Evolutionary conservation across 1,284 basidiomycete genomes (phyloP), one percentile per base, ranked within the genome.

Genomic region (Laetiporus sulphureus): DNA sequence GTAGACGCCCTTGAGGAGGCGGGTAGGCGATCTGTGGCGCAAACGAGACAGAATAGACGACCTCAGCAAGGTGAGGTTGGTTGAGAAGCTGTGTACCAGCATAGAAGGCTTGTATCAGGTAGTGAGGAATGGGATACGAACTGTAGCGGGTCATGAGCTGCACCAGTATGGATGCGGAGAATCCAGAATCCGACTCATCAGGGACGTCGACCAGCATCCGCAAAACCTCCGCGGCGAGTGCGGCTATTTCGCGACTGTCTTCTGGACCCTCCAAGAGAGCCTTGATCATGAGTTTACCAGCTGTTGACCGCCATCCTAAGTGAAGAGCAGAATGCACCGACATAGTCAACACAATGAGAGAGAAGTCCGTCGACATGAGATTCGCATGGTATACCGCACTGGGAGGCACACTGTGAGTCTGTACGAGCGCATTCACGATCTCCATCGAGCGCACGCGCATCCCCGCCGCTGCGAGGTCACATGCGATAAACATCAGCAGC

Each of bases 281-380:
- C 3, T 40, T 24, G 15, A 46, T 19, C 20, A 75, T 54, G 27
- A 75, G 55, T 11, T 49, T 50, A 6, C 61, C 56, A 0, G 72
- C 72, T 29, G 68, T 58, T 23, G 53, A 44, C 36, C 63, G 56
- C 71, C 71, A 77, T 27, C 68, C 61, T 69, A 73, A 77, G 48
- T 71, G 62, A 21, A 75, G 48, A 44, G 71, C 70, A 5, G 77
- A 64, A 30, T 67, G 68, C 12, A 71, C 61, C 18, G 77, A 49
- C 1, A 71, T 64, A 11, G 68, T 63, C 13, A 63, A 59, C 12
- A 78, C 59, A 39, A 78, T 68, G 23, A 66, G 59, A 13, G 57
- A 51, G 33, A 73, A 66, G 48, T 74, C 50, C 3, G 60, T 12
- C 57, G 59, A 20, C 58, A 52, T 11, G 55, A 62, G 39, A 12